A percentile compares a stretch with the other conserved stretches of the same genome.
phyloP scores from a whole-genome alignment of 805 yeast genomes.

The Lachancea meyersii region DNA sequence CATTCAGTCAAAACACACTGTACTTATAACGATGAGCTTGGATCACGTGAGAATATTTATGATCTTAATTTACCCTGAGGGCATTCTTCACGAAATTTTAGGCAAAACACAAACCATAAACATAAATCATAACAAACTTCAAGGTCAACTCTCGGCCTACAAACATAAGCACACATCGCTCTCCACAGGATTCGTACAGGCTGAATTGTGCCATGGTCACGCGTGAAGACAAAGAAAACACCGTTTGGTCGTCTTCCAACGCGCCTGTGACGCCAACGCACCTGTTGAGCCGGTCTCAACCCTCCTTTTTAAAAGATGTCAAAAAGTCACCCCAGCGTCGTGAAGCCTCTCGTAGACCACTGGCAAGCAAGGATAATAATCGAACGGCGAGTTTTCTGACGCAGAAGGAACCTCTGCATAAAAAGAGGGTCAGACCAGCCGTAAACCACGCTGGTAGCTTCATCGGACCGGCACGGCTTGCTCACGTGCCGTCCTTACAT shows the following conservation, averaged over 20 bases:
- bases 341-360: constrained; percentile 20
- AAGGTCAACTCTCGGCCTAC: background rate
- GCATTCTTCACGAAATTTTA: background rate
- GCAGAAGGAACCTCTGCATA: background rate
- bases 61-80: too few relatives aligned
- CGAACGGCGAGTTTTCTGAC: constrained; percentile 13
- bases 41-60: too few relatives aligned
- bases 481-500: constrained; percentile 19
- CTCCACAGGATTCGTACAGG: background rate
- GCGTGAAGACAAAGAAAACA: constrained; percentile 12
- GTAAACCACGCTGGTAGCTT: constrained; percentile 13
- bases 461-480: constrained; percentile 5
- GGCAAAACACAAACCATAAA: background rate
- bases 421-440: constrained; percentile 7
- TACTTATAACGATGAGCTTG: too few relatives aligned
- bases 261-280: constrained; percentile 25
- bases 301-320: constrained; percentile 16
- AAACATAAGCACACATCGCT: background rate
- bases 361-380: constrained; percentile 31
- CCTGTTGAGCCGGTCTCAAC: constrained; percentile 19
- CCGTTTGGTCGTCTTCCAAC: constrained; percentile 2
- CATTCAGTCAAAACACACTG: too few relatives aligned
- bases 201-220: constrained; percentile 1
- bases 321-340: constrained; percentile 7
- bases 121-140: background rate